Percentiles rank a stretch among this genome's conserved stretches.
phyloP scores from a whole-genome alignment of 371 early-diverging fungal species.

The Lichtheimia corymbifera region DNA sequence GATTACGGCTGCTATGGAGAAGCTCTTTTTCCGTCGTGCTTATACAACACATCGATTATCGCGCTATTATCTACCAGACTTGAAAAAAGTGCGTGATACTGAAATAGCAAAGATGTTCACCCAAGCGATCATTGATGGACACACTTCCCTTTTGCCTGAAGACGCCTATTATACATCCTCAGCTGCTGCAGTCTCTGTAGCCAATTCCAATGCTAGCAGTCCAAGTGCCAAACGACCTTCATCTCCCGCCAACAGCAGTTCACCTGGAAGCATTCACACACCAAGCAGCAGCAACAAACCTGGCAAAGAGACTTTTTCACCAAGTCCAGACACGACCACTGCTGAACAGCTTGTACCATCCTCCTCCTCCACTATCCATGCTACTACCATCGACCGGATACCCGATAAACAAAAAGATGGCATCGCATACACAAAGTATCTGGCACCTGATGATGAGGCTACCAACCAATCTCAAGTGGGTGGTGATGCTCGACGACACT shows the following conservation, averaged over 20 bases:
- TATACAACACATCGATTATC: slow-evolving; percentile 33
- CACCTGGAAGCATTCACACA: too few species aligned
- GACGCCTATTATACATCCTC: not conserved
- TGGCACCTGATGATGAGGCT: slow-evolving; percentile 14
- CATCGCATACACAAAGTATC: slow-evolving; percentile 5
- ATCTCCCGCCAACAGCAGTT: too few species aligned
- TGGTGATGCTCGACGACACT: slow-evolving; percentile 5
- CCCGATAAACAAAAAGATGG: not conserved
- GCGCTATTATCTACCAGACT: slow-evolving; percentile 14
- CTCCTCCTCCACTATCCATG: not conserved
- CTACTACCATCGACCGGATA: not conserved
- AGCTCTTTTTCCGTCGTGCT: slow-evolving; percentile 30
- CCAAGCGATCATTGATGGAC: slow-evolving; percentile 5
- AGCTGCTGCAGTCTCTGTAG: not conserved
- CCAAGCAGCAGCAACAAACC: not conserved
- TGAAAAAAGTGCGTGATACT: slow-evolving; percentile 28
- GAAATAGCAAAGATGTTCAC: slow-evolving; percentile 27
- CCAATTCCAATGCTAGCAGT: not conserved
- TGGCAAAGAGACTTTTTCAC: not conserved
- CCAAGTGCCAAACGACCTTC: not conserved
- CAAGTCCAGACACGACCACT: too few species aligned
- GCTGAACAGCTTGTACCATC: too few species aligned
- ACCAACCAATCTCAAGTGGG: slow-evolving; percentile 4
- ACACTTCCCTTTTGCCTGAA: not conserved
- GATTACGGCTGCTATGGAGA: slow-evolving; percentile 35